These are phyloP conservation scores for Penicillium robsamsonii DNA, from an alignment of 495 filamentous ascomycete species.

Conservation along the genomic window DNA sequence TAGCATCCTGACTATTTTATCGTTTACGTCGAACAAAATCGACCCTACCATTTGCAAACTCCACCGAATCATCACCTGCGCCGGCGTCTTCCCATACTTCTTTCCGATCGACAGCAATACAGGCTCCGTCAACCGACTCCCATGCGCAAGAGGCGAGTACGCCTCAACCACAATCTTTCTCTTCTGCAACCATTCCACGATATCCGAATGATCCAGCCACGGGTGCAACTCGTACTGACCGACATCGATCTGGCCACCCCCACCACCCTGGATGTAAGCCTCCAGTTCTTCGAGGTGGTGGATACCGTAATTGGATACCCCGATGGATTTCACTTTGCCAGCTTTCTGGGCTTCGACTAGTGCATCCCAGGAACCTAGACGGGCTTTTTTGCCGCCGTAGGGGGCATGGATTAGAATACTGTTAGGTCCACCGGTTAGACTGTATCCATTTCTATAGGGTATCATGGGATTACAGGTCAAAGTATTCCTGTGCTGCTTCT, in stretches of 20 bases:
- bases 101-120: constrained; percentile 55
- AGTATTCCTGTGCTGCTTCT: constrained; percentile 50
- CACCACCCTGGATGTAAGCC: constrained; percentile 65
- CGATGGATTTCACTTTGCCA: constrained; percentile 49
- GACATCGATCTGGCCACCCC: constrained; percentile 73
- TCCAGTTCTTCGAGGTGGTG: constrained; percentile 64
- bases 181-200: constrained; percentile 69
- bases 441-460: neutral
- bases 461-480: constrained; percentile 55
- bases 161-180: constrained; percentile 72
- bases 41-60: constrained; percentile 64
- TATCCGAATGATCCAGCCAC: constrained; percentile 72
- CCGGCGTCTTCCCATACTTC: constrained; percentile 70
- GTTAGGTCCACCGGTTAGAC: neutral
- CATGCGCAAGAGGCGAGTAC: constrained; percentile 74
- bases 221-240: constrained; percentile 89
- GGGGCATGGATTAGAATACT: constrained; percentile 56
- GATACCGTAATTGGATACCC: constrained; percentile 56
- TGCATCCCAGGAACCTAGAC: constrained; percentile 48
- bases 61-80: constrained; percentile 82
- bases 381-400: constrained; percentile 51
- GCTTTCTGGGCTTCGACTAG: constrained; percentile 52
- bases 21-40: neutral
- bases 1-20: neutral
- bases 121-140: constrained; percentile 59